These are phyloP conservation scores for Schrenkiella parvula DNA, from an alignment of 345 rosid species.

Conservation along the genomic window DNA sequence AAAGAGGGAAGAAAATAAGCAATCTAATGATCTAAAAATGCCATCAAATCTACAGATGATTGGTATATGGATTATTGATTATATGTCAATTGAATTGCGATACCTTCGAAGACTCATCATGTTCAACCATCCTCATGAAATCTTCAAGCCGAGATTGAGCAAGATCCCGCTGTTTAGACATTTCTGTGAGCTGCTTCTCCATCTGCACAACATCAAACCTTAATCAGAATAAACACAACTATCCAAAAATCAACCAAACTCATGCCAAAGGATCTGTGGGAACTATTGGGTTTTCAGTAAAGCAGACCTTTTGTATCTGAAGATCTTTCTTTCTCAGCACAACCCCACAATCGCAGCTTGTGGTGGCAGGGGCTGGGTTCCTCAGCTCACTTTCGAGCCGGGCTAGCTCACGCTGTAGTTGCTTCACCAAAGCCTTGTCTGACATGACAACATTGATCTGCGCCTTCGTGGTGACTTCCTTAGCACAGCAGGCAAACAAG, in stretches of 20 bases:
- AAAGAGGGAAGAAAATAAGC: not conserved
- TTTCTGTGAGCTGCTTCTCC: constrained; percentile 78
- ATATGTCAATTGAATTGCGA: constrained; percentile 23
- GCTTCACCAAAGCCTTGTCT: constrained; percentile 96
- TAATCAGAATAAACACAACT: constrained; percentile 14
- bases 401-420: constrained; percentile 85
- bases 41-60: not conserved
- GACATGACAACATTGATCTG: constrained; percentile 99
- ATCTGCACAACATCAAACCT: constrained; percentile 47
- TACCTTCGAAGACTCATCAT: constrained; percentile 53
- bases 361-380: constrained; percentile 55
- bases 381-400: constrained; percentile 89
- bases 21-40: not conserved
- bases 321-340: constrained; percentile 79
- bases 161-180: constrained; percentile 80
- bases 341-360: constrained; percentile 57
- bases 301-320: constrained; percentile 79
- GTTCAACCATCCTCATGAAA: constrained; percentile 58
- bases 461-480: constrained; percentile 93
- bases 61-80: constrained; percentile 15
- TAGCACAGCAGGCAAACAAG: constrained; percentile 94
- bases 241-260: not conserved
- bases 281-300: constrained; percentile 5
- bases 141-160: constrained; percentile 79
- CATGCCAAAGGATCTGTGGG: constrained; percentile 7